phyloP scores from a whole-genome alignment of 371 early-diverging fungal genomes.

The Chytridium lagenaria region DNA sequence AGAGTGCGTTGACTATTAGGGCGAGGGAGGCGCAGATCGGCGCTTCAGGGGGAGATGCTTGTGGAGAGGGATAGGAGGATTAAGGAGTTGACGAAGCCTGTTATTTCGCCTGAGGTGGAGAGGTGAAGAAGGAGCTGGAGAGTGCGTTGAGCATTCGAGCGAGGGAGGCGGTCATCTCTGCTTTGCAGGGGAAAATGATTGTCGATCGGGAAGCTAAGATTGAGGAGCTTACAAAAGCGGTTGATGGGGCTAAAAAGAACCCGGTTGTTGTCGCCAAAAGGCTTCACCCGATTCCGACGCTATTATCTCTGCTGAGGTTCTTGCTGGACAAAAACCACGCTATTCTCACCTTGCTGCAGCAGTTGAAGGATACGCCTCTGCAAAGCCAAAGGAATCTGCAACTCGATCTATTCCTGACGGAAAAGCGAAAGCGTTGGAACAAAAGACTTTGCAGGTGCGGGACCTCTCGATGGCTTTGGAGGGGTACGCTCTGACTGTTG shows the following conservation, averaged over 20 bases:
- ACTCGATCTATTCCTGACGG: background rate
- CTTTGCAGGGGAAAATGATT: constrained; percentile 12
- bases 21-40: constrained; percentile 14
- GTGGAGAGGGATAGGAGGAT: constrained; percentile 6
- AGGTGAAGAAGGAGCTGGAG: constrained; percentile 8
- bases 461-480: background rate
- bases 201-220: constrained; percentile 9
- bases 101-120: background rate
- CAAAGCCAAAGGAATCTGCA: background rate
- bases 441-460: background rate
- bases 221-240: background rate
- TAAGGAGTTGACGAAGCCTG: background rate
- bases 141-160: constrained; percentile 5
- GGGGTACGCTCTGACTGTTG: background rate
- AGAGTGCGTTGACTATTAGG: background rate
- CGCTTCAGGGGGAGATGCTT: constrained; percentile 10
- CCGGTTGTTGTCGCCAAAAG: too few relatives aligned
- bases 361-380: background rate
- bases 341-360: background rate
- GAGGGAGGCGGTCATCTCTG: constrained; percentile 15
- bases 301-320: background rate
- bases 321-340: background rate
- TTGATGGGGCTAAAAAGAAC: background rate
- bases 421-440: background rate
- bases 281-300: too few relatives aligned